Base-by-base conservation (phyloP, 495 filamentous ascomycete species). In the Friedmanniomyces simplex region DNA sequence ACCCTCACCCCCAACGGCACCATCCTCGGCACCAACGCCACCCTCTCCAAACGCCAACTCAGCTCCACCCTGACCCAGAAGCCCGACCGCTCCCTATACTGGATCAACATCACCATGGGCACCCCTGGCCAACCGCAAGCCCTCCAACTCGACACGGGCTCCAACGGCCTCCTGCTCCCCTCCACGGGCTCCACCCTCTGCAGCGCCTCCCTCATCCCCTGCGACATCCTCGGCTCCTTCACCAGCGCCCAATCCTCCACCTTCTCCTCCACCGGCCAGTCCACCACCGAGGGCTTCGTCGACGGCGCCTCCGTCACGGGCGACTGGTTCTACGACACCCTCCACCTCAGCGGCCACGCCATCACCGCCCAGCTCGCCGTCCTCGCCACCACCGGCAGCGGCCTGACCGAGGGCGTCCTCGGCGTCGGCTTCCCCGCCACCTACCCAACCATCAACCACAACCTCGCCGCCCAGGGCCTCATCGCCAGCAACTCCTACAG, bases 401-500 rank as follows among this genome's bases (percentile, higher is more conserved):
- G 36, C 20, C 34, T 60, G 20, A 21, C 16, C 63, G 82, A 89
- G 70, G 89, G 89, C 32, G 90, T 98, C 20, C 74, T 98, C 45
- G 93, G 93, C 30, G 87, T 98, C 60, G 91, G 91, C 20, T 96
- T 95, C 63, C 60, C 78, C 1, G 66, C 79, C 43, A 89, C 94
- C 66, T 54, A 34, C 13, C 58, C 58, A 26, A 60, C 58, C 5
- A 22, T 60, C 43, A 60, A 60, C 37, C 58, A 60, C 37, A 60
- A 60, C 21, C 45, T 60, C 18, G 58, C 58, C 16, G 52, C 58
- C 1, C 51, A 60, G n/a, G 52, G 52, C 22, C 30, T 42, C 6
- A 60, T 60, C 28, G 16, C 51, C 2, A 55, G 58, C 39, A 60
- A 60, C 32, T 26, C 20, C 28, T 64, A 60, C 54, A 64, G 62